These are phyloP conservation scores for Biscogniauxia marginata DNA, from an alignment of 2,329 filamentous ascomycete genomes.

Conservation along the genomic window DNA sequence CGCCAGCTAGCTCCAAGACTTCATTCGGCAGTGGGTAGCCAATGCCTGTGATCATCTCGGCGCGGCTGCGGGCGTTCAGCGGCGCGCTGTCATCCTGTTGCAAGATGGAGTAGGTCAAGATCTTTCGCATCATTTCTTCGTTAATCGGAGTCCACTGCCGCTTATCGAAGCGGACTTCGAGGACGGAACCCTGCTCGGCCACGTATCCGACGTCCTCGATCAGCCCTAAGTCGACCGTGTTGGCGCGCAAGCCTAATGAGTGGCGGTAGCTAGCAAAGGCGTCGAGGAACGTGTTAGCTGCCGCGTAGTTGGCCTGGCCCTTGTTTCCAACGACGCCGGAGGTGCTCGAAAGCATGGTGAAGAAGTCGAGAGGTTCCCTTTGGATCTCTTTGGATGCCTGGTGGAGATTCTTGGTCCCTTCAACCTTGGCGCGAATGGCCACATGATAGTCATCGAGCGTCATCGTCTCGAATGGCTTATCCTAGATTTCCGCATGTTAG, in stretches of 20 bases:
- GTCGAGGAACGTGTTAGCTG: constrained; percentile 42
- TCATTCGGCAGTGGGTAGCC: constrained; percentile 24
- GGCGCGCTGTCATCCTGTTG: constrained; percentile 14
- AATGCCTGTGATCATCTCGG: constrained; percentile 26
- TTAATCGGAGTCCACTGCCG: constrained; percentile 15
- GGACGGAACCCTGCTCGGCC: constrained; percentile 16
- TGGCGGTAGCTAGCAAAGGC: constrained; percentile 38
- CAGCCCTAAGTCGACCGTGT: constrained; percentile 39
- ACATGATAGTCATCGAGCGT: constrained; percentile 30
- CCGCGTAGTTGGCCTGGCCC: constrained; percentile 42
- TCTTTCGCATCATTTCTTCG: constrained; percentile 19
- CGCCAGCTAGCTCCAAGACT: constrained; percentile 19
- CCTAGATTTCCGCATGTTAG: constrained; percentile 1
- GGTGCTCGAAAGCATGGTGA: constrained; percentile 35
- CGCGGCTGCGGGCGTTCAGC: not conserved
- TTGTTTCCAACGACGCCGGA: constrained; percentile 35
- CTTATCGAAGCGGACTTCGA: constrained; percentile 13
- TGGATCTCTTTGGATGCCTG: constrained; percentile 14
- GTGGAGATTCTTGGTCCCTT: constrained; percentile 40
- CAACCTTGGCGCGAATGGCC: constrained; percentile 34
- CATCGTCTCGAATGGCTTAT: constrained; percentile 30
- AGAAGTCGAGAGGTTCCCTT: constrained; percentile 35
- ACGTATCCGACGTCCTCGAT: constrained; percentile 35
- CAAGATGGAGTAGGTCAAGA: constrained; percentile 22
- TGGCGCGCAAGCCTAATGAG: constrained; percentile 33